phyloP scores from a whole-genome alignment of 805 yeast species.

The Hanseniaspora clermontiae region DNA sequence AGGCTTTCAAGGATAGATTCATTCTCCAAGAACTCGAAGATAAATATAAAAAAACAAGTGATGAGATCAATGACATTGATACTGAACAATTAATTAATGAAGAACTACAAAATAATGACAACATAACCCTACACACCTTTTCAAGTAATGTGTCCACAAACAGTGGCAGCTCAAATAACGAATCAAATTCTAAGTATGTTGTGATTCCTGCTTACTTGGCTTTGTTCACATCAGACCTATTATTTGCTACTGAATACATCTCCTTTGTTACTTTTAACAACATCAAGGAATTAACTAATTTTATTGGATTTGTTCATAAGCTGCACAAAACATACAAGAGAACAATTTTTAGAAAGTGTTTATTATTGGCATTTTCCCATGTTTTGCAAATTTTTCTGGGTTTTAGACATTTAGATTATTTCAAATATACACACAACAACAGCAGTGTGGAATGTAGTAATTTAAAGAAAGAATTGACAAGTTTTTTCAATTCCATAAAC shows the following conservation, averaged over 20 bases:
- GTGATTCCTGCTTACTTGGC: slow-evolving; percentile 27
- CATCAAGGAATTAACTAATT: slow-evolving; percentile 25
- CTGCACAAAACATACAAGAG: slow-evolving; percentile 31
- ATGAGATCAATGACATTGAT: neutral
- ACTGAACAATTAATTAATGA: slow-evolving; percentile 2
- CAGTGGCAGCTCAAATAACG: neutral
- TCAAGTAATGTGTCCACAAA: neutral
- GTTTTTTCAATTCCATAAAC: slow-evolving; percentile 1
- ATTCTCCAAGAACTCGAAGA: slow-evolving; percentile 5
- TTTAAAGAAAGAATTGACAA: slow-evolving; percentile 10
- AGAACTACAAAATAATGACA: slow-evolving; percentile 14
- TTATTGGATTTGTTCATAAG: slow-evolving; percentile 31
- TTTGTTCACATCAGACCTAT: slow-evolving; percentile 28
- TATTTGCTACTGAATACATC: slow-evolving; percentile 37
- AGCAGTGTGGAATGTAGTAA: neutral
- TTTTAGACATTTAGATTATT: slow-evolving; percentile 37
- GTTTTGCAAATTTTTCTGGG: slow-evolving; percentile 39
- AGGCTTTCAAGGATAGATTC: slow-evolving; percentile 8
- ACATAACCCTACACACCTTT: slow-evolving; percentile 13
- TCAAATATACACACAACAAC: slow-evolving; percentile 19
- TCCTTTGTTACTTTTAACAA: slow-evolving; percentile 33
- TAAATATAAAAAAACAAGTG: neutral
- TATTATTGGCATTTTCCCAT: slow-evolving; percentile 36
- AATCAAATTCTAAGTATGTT: slow-evolving; percentile 13
- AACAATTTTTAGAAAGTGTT: slow-evolving; percentile 35